These are phyloP conservation scores for Terfezia boudieri DNA, from an alignment of 495 filamentous ascomycete genomes.

Conservation along the genomic window DNA sequence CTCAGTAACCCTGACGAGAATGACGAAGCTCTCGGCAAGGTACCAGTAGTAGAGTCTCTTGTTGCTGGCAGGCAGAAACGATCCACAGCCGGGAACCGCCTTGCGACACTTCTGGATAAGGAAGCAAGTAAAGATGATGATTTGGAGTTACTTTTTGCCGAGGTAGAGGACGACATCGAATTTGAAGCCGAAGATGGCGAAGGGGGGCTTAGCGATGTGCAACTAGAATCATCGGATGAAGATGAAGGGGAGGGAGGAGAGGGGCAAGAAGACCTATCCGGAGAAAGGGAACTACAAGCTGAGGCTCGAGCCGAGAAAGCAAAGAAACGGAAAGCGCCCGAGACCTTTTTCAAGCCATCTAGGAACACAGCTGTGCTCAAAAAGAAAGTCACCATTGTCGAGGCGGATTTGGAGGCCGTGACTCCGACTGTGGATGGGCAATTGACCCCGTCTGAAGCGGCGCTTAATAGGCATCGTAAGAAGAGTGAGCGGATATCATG, in stretches of 20 bases:
- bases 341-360: conserved; percentile 26
- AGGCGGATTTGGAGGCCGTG: conserved; percentile 16
- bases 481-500: conserved; percentile 81
- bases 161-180: conserved; percentile 68
- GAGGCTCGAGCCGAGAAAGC: conserved; percentile 26
- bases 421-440: not conserved
- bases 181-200: conserved; percentile 49
- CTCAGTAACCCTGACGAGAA: not conserved
- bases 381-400: conserved; percentile 45
- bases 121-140: conserved; percentile 49
- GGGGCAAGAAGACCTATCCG: conserved; percentile 40
- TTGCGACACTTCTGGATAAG: conserved; percentile 47
- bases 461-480: conserved; percentile 33
- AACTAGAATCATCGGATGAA: conserved; percentile 59
- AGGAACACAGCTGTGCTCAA: conserved; percentile 20
- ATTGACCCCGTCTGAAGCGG: conserved; percentile 21
- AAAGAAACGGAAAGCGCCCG: conserved; percentile 52
- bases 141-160: conserved; percentile 38
- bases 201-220: conserved; percentile 41
- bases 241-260: conserved; percentile 37
- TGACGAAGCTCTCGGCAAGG: no score
- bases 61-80: conserved; percentile 57
- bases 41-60: conserved; percentile 39
- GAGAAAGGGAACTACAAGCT: conserved; percentile 41
- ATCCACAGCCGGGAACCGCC: conserved; percentile 65